Evolutionary conservation across 371 early-diverging fungal genomes (phyloP).

Genomic region (Mucor lusitanicus): DNA sequence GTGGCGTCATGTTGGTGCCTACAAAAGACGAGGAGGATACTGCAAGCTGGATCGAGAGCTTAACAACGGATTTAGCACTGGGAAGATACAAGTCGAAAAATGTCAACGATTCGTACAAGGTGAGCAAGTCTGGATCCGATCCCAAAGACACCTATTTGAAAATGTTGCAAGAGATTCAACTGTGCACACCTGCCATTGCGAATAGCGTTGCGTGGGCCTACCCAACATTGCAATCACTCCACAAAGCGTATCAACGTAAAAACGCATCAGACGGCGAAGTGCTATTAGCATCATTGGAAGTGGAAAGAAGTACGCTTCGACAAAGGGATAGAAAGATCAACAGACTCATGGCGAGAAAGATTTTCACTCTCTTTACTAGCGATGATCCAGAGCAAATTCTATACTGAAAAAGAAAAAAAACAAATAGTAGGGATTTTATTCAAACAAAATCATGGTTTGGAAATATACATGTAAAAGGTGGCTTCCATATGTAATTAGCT

Average conservation of each 20-base stretch:
- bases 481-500: conserved; percentile 17
- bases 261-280: conserved; percentile 22
- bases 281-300: conserved; percentile 55
- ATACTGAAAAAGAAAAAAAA: background rate
- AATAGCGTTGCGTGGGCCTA: conserved; percentile 55
- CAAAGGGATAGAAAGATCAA: conserved; percentile 41
- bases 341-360: conserved; percentile 53
- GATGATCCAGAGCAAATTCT: conserved; percentile 48
- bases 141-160: conserved; percentile 60
- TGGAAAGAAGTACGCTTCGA: conserved; percentile 35
- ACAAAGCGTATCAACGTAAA: conserved; percentile 46
- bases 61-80: conserved; percentile 65
- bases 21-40: conserved; percentile 55
- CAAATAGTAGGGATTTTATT: background rate
- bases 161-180: conserved; percentile 69
- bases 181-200: conserved; percentile 61
- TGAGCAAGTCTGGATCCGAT: conserved; percentile 54
- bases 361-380: conserved; percentile 57
- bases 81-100: conserved; percentile 58
- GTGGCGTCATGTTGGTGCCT: conserved; percentile 40
- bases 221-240: conserved; percentile 57
- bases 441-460: conserved; percentile 24
- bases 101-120: conserved; percentile 12
- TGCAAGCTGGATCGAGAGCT: conserved; percentile 48
- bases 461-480: conserved; percentile 19